Base-by-base conservation (phyloP, 78 protist species). In the Paulinella micropora region DNA sequence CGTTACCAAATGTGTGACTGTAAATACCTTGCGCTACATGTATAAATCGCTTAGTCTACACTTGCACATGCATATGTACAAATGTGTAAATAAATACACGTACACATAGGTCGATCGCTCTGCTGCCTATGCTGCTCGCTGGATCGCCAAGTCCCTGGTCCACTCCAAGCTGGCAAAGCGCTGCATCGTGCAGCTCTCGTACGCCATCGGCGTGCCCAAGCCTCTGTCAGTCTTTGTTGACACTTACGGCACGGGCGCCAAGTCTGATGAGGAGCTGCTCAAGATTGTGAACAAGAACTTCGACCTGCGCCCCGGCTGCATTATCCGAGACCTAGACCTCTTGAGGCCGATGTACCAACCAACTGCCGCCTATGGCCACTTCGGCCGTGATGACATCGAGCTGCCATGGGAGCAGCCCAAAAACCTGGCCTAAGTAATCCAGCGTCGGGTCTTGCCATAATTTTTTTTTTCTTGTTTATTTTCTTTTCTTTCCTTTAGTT, bases 21-120 rank as follows among this genome's bases (percentile, higher is more conserved):
- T n/a, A n/a, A n/a, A n/a, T n/a, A n/a, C n/a, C n/a, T n/a, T n/a
- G n/a, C n/a, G n/a, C n/a, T n/a, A n/a, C n/a, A n/a, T n/a, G n/a
- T n/a, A n/a, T n/a, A n/a, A n/a, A n/a, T n/a, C n/a, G n/a, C n/a
- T n/a, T n/a, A n/a, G n/a, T n/a, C n/a, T n/a, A n/a, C n/a, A n/a
- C n/a, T n/a, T n/a, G n/a, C n/a, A n/a, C n/a, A n/a, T n/a, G n/a
- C n/a, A n/a, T n/a, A n/a, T n/a, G n/a, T n/a, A n/a, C n/a, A n/a
- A n/a, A n/a, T n/a, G n/a, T n/a, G n/a, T n/a, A n/a, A n/a, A n/a
- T n/a, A n/a, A n/a, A n/a, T n/a, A n/a, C n/a, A n/a, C n/a, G n/a
- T n/a, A n/a, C n/a, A n/a, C n/a, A n/a, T n/a, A n/a, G n/a, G 99
- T 99, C 89, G 99, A 99, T 91, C 97, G 99, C 64, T 97, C 99